Evolutionary conservation across 768 basidiomycete species (phyloP).

Genomic region (Pholiota microspora): DNA sequence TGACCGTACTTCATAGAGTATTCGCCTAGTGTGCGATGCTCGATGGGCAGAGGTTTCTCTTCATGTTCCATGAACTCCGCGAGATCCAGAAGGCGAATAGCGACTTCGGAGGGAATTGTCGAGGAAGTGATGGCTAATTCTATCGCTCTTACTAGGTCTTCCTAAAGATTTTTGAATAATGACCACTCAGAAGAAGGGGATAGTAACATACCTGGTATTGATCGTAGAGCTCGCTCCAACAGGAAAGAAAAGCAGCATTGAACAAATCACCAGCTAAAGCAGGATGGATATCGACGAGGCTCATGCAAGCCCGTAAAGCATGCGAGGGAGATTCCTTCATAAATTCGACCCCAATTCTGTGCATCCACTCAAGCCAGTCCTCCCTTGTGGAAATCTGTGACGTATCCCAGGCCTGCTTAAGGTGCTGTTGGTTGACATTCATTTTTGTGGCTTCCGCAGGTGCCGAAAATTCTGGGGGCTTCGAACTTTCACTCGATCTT

Average conservation of each 20-base stretch:
- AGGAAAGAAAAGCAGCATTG: constrained; percentile 97
- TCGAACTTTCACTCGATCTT: constrained; percentile 58
- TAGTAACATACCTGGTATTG: constrained; percentile 78
- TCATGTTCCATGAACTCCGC: constrained; percentile 99
- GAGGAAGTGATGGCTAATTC: constrained; percentile 80
- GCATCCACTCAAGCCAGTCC: constrained; percentile 97
- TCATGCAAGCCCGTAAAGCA: constrained; percentile 96
- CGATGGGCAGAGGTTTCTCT: constrained; percentile 92
- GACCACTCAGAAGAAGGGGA: not conserved
- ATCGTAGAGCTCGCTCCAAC: constrained; percentile 95
- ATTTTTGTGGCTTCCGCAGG: constrained; percentile 87
- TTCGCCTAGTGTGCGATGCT: constrained; percentile 89
- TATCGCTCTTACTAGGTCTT: constrained; percentile 90
- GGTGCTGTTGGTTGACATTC: constrained; percentile 93
- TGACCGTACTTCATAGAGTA: constrained; percentile 93
- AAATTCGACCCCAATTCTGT: constrained; percentile 87
- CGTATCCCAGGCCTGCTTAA: constrained; percentile 96
- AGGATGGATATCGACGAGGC: constrained; percentile 85
- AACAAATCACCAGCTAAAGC: constrained; percentile 93
- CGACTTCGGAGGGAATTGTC: constrained; percentile 80
- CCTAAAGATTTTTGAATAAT: constrained; percentile 44
- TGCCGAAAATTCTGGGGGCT: constrained; percentile 71
- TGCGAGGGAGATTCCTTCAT: constrained; percentile 99
- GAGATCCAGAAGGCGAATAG: constrained; percentile 87
- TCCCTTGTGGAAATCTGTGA: constrained; percentile 72